These are phyloP conservation scores for Fusarium albosuccineum DNA, from an alignment of 2,329 filamentous ascomycete species.

Conservation along the genomic window DNA sequence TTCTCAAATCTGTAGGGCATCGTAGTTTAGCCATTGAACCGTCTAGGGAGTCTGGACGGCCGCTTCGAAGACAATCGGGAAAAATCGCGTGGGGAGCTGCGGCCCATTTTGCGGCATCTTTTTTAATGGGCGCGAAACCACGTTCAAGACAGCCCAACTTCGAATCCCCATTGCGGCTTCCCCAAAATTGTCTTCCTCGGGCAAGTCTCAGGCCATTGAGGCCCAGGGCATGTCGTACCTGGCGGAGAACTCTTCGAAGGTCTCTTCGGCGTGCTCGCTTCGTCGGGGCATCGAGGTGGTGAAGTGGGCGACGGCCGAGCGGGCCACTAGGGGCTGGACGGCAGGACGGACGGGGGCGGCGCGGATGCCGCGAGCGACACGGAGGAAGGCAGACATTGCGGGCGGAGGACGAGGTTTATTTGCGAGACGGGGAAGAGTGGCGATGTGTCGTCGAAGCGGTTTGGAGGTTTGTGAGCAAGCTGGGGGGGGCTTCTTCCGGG, in stretches of 20 bases:
- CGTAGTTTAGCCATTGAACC: constrained; percentile 48
- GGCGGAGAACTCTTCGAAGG: constrained; percentile 97
- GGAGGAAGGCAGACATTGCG: constrained; percentile 79
- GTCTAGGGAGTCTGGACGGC: constrained; percentile 30
- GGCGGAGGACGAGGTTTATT: constrained; percentile 46
- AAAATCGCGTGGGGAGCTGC: constrained; percentile 45
- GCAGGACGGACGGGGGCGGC: constrained; percentile 71
- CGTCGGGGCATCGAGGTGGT: constrained; percentile 71
- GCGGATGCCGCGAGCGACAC: constrained; percentile 78
- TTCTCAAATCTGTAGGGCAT: constrained; percentile 86
- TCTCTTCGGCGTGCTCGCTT: constrained; percentile 87
- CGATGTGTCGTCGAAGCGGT: constrained; percentile 40
- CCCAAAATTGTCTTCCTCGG: constrained; percentile 3
- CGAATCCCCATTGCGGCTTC: constrained; percentile 14
- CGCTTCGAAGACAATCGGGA: constrained; percentile 46
- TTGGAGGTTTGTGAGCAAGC: constrained; percentile 43
- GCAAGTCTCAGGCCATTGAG: constrained; percentile 34
- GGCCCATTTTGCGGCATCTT: constrained; percentile 45
- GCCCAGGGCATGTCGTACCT: constrained; percentile 73
- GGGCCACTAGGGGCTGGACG: constrained; percentile 67
- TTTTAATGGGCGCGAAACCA: constrained; percentile 33
- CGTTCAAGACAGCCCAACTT: constrained; percentile 10
- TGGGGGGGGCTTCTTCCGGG: constrained; percentile 42
- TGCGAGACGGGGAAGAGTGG: constrained; percentile 33
- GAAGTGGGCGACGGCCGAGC: constrained; percentile 70